Base-by-base conservation (phyloP, 2,329 filamentous ascomycete species). In the Aspergillus phoenicis region DNA sequence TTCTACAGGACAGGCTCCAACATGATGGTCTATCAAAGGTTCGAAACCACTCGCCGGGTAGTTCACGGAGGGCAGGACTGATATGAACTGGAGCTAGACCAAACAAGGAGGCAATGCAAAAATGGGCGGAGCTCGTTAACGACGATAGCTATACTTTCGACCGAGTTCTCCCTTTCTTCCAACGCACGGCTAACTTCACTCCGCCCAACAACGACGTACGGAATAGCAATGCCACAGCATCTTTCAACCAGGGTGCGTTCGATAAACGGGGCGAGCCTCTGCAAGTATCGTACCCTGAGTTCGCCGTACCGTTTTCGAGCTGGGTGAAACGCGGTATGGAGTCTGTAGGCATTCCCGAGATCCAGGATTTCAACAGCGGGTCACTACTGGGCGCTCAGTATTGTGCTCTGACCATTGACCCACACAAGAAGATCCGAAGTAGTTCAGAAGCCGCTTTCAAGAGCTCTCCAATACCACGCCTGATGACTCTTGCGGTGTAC, bases 351-450 rank as follows among this genome's bases (percentile, higher is more conserved):
- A 64, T 84, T 7, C 62, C 70, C 3, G 71, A 68, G 11, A 63
- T 71, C 2, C 52, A 68, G 4, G 80, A 77, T 28, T 80, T 82
- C 62, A 78, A 79, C 61, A 78, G 75, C 49, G 82, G 82, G 13
- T 68, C 63, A 4, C 66, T 84, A 2, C 57, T 76, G 3, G 82
- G 81, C 5, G 71, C 73, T 43, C 71, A 76, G 22, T 80, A 75
- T 86, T 65, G 84, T 81, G 0, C 79, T 87, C 49, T 68, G 85
- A 15, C 72, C 79, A 1, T 70, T 74, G 7, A 55, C 22, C 58
- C 61, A n/a, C 22, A 36, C 3, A 79, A 80, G 1, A 73, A 82
- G 70, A 48, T 60, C 78, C 83, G 62, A 83, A 86, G 78, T 75
- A 81, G 61, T 70, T 86, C 62, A 68, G 74, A 81, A 58, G 73